These are phyloP conservation scores for Pezicula neosporulosa DNA, from an alignment of 2,329 filamentous ascomycete species.

Conservation along the genomic window DNA sequence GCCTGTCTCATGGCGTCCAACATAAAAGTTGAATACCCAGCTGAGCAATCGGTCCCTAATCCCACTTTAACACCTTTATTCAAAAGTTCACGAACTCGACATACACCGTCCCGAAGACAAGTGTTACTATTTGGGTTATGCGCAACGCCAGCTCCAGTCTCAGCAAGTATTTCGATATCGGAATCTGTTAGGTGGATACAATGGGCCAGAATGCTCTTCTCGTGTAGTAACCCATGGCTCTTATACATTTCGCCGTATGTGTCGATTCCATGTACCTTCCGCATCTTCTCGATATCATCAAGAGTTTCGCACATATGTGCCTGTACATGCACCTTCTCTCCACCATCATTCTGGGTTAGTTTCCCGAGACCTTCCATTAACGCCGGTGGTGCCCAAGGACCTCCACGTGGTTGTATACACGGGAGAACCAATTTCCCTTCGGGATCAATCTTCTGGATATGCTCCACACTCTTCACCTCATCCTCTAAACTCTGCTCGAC, in stretches of 20 bases:
- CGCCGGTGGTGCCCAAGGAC: slow-evolving; percentile 40
- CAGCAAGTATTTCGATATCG: slow-evolving; percentile 35
- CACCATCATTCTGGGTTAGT: slow-evolving; percentile 40
- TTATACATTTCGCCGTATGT: slow-evolving; percentile 60
- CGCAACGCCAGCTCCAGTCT: slow-evolving; percentile 40
- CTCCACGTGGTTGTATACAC: slow-evolving; percentile 32
- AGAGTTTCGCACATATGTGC: slow-evolving; percentile 66
- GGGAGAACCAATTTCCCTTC: slow-evolving; percentile 45
- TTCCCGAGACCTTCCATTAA: slow-evolving; percentile 48
- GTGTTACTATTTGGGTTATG: slow-evolving; percentile 49
- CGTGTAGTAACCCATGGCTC: slow-evolving; percentile 48
- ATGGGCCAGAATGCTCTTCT: slow-evolving; percentile 60
- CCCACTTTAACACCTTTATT: slow-evolving; percentile 59
- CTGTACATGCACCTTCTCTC: slow-evolving; percentile 50
- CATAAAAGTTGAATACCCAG: slow-evolving; percentile 58
- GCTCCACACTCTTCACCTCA: slow-evolving; percentile 45
- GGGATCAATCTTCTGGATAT: slow-evolving; percentile 43
- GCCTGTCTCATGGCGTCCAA: slow-evolving; percentile 56
- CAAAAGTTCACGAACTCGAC: slow-evolving; percentile 49
- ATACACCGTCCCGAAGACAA: slow-evolving; percentile 48
- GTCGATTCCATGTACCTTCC: slow-evolving; percentile 47
- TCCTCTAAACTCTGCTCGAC: slow-evolving; percentile 44
- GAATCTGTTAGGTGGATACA: slow-evolving; percentile 50
- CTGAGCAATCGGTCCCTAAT: slow-evolving; percentile 61
- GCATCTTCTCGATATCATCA: slow-evolving; percentile 55